Evolutionary conservation across 2,329 filamentous ascomycete species (phyloP).

Genomic region (Botryosphaeria dothidea): DNA sequence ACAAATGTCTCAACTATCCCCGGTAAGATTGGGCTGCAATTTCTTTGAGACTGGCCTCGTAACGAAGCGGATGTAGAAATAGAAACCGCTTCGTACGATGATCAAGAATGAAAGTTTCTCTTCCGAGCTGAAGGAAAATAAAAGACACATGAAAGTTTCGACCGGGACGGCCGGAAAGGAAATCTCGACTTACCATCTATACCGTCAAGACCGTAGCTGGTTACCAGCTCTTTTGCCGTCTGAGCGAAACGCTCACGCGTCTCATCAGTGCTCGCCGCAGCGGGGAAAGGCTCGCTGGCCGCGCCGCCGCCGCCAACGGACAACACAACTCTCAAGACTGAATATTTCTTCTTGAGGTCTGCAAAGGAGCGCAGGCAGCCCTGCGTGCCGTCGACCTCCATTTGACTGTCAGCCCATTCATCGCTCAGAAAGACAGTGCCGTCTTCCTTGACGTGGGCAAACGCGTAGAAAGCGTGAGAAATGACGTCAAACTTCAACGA

Average conservation of each 20-base stretch:
- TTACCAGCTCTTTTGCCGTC: slow-evolving; percentile 66
- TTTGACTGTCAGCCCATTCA: slow-evolving; percentile 73
- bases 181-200: slow-evolving; percentile 66
- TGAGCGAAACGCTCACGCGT: slow-evolving; percentile 69
- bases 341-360: slow-evolving; percentile 69
- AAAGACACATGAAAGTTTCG: background rate
- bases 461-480: slow-evolving; percentile 79
- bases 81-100: background rate
- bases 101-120: background rate
- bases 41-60: too few relatives aligned
- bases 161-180: background rate
- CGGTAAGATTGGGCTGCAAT: too few relatives aligned
- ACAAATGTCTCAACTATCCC: too few relatives aligned
- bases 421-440: slow-evolving; percentile 84
- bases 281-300: slow-evolving; percentile 67
- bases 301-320: slow-evolving; percentile 74
- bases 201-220: slow-evolving; percentile 70
- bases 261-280: slow-evolving; percentile 62
- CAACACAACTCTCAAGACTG: slow-evolving; percentile 71
- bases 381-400: slow-evolving; percentile 65
- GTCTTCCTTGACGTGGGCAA: slow-evolving; percentile 75
- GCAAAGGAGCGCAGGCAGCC: slow-evolving; percentile 71
- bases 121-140: background rate
- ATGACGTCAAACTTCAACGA: slow-evolving; percentile 74
- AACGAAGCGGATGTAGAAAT: background rate